Evolutionary conservation across 306 rosid species (phyloP).

Genomic region (Glycine soja): DNA sequence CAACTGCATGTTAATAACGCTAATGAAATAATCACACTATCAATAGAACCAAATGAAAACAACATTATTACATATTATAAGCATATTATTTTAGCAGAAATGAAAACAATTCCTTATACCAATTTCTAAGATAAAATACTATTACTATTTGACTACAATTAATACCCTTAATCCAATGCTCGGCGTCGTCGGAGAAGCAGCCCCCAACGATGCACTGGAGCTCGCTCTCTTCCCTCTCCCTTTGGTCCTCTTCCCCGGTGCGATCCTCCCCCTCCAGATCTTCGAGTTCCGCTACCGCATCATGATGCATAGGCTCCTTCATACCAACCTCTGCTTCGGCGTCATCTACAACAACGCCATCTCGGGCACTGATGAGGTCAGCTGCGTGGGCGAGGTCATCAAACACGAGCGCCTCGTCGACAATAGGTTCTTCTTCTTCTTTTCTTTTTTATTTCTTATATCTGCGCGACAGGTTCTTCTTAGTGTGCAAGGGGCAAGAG

Average conservation of each 20-base stretch:
- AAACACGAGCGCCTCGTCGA: conserved; percentile 95
- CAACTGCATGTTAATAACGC: conserved; percentile 65
- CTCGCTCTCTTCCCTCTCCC: conserved; percentile 92
- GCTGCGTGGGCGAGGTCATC: conserved; percentile 94
- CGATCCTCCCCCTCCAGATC: conserved; percentile 92
- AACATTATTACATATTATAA: no score
- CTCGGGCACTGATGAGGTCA: conserved; percentile 82
- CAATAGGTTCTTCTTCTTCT: conserved; percentile 55
- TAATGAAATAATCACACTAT: no score
- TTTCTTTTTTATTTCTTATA: no score
- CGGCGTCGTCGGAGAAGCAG: conserved; percentile 58
- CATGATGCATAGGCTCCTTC: conserved; percentile 98
- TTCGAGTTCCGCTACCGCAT: conserved; percentile 97
- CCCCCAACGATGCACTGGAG: conserved; percentile 78
- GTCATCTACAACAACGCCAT: conserved; percentile 83
- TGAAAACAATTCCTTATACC: no score
- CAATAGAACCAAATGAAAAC: no score
- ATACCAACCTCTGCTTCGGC: conserved; percentile 94
- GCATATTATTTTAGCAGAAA: no score
- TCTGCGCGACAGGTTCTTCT: conserved; percentile 49
- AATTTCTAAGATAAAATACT: no score
- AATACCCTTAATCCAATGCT: no score
- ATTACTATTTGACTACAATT: no score
- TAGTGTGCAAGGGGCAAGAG: conserved; percentile 94
- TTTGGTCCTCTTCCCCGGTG: conserved; percentile 92